Conservation (phyloP, 805 yeast species). For the Kregervanrija pseudodelftensis region DNA sequence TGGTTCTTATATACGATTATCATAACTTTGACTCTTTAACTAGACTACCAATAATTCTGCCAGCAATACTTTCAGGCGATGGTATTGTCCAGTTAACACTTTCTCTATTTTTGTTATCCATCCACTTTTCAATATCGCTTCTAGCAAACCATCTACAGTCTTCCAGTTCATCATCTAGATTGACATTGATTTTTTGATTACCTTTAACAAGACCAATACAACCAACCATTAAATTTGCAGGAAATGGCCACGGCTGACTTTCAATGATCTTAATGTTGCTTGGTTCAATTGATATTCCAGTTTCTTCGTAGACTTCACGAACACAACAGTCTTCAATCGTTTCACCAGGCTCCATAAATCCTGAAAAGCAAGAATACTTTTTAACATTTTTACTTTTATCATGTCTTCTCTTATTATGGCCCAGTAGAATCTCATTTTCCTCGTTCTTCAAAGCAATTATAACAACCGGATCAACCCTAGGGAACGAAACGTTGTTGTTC, state of each 20-base stretch:
- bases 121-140: conserved; percentile 34
- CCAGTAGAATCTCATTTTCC: conserved; percentile 58
- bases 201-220: conserved; percentile 75
- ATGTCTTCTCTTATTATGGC: conserved; percentile 46
- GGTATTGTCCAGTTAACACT: conserved; percentile 1
- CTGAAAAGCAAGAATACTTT: conserved; percentile 79
- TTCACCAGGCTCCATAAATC: conserved; percentile 94
- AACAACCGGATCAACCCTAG: conserved; percentile 85
- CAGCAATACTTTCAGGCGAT: conserved; percentile 7
- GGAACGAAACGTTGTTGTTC: conserved; percentile 71
- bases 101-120: conserved; percentile 3
- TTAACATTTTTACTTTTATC: conserved; percentile 30
- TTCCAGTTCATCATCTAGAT: conserved; percentile 77
- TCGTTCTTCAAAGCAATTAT: conserved; percentile 71
- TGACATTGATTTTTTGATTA: conserved; percentile 58
- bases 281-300: conserved; percentile 61
- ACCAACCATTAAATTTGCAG: conserved; percentile 89
- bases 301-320: conserved; percentile 93
- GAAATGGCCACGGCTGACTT: conserved; percentile 98
- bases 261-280: conserved; percentile 50
- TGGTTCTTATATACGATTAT: no score
- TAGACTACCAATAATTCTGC: conserved; percentile 1
- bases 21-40: no score
- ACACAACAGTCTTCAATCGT: conserved; percentile 81
- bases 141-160: conserved; percentile 84